These are phyloP conservation scores for Asterophora lycoperdoides DNA, from an alignment of 768 basidiomycete species.

Conservation along the genomic window DNA sequence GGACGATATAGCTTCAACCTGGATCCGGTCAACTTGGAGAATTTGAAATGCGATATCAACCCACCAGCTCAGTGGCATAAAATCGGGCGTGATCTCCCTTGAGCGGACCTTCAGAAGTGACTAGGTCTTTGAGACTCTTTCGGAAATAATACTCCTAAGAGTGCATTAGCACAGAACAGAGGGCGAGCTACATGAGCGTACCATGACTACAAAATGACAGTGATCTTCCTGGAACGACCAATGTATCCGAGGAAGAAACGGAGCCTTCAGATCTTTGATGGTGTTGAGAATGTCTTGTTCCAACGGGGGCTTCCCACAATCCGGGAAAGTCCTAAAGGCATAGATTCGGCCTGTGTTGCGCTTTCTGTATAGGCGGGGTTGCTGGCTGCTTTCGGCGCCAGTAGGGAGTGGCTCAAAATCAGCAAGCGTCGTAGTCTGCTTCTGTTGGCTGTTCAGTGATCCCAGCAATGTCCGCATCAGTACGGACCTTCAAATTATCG, in stretches of 20 bases:
- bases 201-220: slow-evolving; percentile 36
- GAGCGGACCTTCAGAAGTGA: slow-evolving; percentile 32
- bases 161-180: neutral
- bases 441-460: neutral
- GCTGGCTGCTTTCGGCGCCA: slow-evolving; percentile 3
- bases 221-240: slow-evolving; percentile 40
- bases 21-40: neutral
- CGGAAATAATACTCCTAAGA: slow-evolving; percentile 31
- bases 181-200: slow-evolving; percentile 13
- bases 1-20: slow-evolving; percentile 39
- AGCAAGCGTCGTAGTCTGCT: slow-evolving; percentile 22
- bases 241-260: slow-evolving; percentile 36
- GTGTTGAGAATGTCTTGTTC: slow-evolving; percentile 35
- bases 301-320: slow-evolving; percentile 16
- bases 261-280: slow-evolving; percentile 28
- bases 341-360: slow-evolving; percentile 32
- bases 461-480: neutral
- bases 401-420: slow-evolving; percentile 31
- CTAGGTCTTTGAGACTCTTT: slow-evolving; percentile 26
- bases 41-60: slow-evolving; percentile 7
- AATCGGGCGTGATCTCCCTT: slow-evolving; percentile 32
- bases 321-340: slow-evolving; percentile 23
- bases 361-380: slow-evolving; percentile 20
- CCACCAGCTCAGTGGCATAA: slow-evolving; percentile 48
- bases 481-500: slow-evolving; percentile 17